A percentile compares a stretch with the other conserved stretches of the same genome.
phyloP scores from a whole-genome alignment of 192 early-diverging fungal species.

The Coemansia sp. region DNA sequence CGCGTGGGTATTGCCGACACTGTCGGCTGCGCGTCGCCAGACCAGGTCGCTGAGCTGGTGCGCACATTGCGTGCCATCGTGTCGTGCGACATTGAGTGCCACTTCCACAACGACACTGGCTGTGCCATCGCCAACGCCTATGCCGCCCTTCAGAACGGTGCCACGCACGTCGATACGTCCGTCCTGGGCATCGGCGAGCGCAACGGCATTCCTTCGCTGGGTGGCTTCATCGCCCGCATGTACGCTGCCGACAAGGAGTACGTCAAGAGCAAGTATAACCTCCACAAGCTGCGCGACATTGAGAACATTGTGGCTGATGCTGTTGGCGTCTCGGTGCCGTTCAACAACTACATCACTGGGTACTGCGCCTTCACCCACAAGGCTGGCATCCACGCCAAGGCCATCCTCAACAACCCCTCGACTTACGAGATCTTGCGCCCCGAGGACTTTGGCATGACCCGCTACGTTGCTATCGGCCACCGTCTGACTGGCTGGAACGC shows the following conservation, averaged over 20 bases:
- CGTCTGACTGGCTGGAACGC: slow-evolving; percentile 99
- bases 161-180: slow-evolving; percentile 98
- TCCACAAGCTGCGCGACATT: slow-evolving; percentile 88
- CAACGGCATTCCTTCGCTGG: slow-evolving; percentile 97
- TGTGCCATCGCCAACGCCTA: slow-evolving; percentile 99
- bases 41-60: slow-evolving; percentile 98
- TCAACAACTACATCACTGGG: slow-evolving; percentile 99
- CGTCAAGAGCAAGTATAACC: slow-evolving; percentile 92
- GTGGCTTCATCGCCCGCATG: slow-evolving; percentile 94
- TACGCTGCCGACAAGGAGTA: slow-evolving; percentile 92
- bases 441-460: slow-evolving; percentile 98
- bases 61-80: slow-evolving; percentile 93
- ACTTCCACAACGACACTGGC: slow-evolving; percentile 99
- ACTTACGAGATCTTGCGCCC: slow-evolving; percentile 99
- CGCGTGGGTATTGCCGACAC: slow-evolving; percentile 99
- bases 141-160: slow-evolving; percentile 94
- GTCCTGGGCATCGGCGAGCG: slow-evolving; percentile 98
- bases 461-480: slow-evolving; percentile 96
- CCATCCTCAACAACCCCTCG: slow-evolving; percentile 97
- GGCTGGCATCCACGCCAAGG: slow-evolving; percentile 99
- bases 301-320: slow-evolving; percentile 97
- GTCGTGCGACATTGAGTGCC: slow-evolving; percentile 98
- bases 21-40: slow-evolving; percentile 97
- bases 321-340: slow-evolving; percentile 94
- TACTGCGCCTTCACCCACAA: slow-evolving; percentile 99